Conservation (phyloP, 2,329 filamentous ascomycete genomes). For the Cercospora brassicicola region DNA sequence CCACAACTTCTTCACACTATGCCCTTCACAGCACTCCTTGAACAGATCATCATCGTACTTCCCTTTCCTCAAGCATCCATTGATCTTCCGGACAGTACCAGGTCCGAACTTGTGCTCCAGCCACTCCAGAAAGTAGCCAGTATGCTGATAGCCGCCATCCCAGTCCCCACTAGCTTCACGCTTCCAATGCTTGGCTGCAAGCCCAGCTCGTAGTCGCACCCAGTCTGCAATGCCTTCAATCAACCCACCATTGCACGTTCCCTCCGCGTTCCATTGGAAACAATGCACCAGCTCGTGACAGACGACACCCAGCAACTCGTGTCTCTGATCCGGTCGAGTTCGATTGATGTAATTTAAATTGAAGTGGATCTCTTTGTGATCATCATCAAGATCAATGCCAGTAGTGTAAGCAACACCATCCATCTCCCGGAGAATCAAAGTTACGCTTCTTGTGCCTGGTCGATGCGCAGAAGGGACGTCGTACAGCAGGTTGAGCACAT, state of each 20-base stretch:
- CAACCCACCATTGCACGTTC: conserved; percentile 64
- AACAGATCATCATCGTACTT: conserved; percentile 61
- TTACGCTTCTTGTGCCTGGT: conserved; percentile 77
- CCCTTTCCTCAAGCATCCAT: conserved; percentile 64
- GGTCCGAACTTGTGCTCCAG: conserved; percentile 64
- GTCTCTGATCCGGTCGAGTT: conserved; percentile 40
- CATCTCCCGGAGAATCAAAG: conserved; percentile 76
- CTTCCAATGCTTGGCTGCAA: conserved; percentile 83
- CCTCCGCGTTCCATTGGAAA: conserved; percentile 73
- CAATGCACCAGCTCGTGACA: conserved; percentile 95
- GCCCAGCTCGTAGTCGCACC: conserved; percentile 72
- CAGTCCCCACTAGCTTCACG: conserved; percentile 61
- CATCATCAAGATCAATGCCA: conserved; percentile 71
- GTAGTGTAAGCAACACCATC: conserved; percentile 86
- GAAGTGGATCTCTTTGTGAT: conserved; percentile 93
- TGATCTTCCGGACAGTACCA: conserved; percentile 58
- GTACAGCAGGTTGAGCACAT: conserved; percentile 75
- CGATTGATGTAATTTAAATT: conserved; percentile 69
- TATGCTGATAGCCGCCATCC: conserved; percentile 88
- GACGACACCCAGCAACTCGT: conserved; percentile 75
- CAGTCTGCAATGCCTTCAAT: conserved; percentile 93
- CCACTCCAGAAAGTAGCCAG: conserved; percentile 87
- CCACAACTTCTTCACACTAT: conserved; percentile 70
- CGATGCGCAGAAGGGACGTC: conserved; percentile 41
- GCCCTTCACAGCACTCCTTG: conserved; percentile 46